phyloP scores from a whole-genome alignment of 2,329 filamentous ascomycete species.

The Penicillium sp. region DNA sequence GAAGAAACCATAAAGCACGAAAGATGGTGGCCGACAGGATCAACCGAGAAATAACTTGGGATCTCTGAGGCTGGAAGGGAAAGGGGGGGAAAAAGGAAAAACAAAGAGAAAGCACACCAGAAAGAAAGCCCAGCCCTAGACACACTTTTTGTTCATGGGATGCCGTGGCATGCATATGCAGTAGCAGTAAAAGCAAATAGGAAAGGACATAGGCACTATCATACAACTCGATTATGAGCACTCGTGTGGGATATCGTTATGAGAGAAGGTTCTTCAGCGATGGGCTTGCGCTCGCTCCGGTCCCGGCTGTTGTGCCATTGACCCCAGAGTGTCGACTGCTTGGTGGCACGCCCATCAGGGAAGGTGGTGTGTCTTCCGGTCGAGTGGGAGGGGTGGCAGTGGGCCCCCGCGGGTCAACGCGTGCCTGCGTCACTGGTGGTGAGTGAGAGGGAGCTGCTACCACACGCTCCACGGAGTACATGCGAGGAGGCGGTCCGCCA shows the following conservation, averaged over 20 bases:
- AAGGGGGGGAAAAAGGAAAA: background rate
- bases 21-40: background rate
- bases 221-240: constrained; percentile 13
- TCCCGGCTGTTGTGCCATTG: constrained; percentile 30
- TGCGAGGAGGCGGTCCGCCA: constrained; percentile 36
- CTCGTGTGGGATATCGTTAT: constrained; percentile 36
- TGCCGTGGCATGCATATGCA: constrained; percentile 13
- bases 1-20: constrained; percentile 1
- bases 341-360: constrained; percentile 23
- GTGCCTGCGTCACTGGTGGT: constrained; percentile 36
- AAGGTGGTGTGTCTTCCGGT: constrained; percentile 30
- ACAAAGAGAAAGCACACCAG: constrained; percentile 4
- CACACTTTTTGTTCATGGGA: constrained; percentile 9
- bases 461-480: constrained; percentile 40
- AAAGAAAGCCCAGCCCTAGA: background rate
- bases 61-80: background rate
- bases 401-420: constrained; percentile 35
- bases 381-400: constrained; percentile 32
- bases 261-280: constrained; percentile 72
- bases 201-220: constrained; percentile 17
- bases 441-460: constrained; percentile 36
- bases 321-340: constrained; percentile 29
- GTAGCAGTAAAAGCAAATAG: constrained; percentile 14
- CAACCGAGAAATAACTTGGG: background rate
- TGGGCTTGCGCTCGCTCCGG: constrained; percentile 73